phyloP scores from a whole-genome alignment of 2,329 filamentous ascomycete species.

The Fusarium nygamai region DNA sequence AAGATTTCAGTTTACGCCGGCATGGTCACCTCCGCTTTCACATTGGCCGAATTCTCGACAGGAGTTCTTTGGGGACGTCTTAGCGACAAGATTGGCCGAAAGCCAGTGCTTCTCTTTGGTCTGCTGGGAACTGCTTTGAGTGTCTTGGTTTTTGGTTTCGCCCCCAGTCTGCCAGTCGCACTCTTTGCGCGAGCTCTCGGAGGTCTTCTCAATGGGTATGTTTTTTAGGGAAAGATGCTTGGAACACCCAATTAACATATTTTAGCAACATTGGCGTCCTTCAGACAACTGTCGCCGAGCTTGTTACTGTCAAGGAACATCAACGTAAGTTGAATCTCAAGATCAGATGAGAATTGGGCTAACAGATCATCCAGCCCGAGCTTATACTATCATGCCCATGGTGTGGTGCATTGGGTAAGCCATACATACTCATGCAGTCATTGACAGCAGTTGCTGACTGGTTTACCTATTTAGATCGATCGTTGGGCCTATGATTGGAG shows the following conservation, averaged over 20 bases:
- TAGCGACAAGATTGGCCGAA: constrained; percentile 91
- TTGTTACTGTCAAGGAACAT: constrained; percentile 92
- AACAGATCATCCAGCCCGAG: constrained; percentile 70
- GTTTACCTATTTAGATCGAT: constrained; percentile 72
- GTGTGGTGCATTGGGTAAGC: constrained; percentile 93
- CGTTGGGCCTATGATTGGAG: constrained; percentile 90
- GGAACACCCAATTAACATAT: constrained; percentile 17
- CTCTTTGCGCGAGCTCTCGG: constrained; percentile 89
- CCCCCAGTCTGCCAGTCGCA: constrained; percentile 82
- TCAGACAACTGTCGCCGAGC: constrained; percentile 93
- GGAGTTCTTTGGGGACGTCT: constrained; percentile 93
- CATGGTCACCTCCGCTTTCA: constrained; percentile 96
- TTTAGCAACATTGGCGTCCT: constrained; percentile 90
- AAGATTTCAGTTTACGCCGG: constrained; percentile 93
- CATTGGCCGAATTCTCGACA: constrained; percentile 93
- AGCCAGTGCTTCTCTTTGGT: constrained; percentile 91
- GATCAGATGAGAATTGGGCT: constrained; percentile 17
- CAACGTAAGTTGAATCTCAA: constrained; percentile 70
- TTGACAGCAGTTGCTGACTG: constrained; percentile 37
- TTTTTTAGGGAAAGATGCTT: not conserved
- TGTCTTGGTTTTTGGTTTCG: constrained; percentile 92
- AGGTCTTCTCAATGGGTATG: constrained; percentile 90
- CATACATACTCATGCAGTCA: not conserved
- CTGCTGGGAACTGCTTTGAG: constrained; percentile 90
- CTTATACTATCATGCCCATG: constrained; percentile 97